Conservation (phyloP, 202 grass and related monocot species). For the Digitaria exilis region DNA sequence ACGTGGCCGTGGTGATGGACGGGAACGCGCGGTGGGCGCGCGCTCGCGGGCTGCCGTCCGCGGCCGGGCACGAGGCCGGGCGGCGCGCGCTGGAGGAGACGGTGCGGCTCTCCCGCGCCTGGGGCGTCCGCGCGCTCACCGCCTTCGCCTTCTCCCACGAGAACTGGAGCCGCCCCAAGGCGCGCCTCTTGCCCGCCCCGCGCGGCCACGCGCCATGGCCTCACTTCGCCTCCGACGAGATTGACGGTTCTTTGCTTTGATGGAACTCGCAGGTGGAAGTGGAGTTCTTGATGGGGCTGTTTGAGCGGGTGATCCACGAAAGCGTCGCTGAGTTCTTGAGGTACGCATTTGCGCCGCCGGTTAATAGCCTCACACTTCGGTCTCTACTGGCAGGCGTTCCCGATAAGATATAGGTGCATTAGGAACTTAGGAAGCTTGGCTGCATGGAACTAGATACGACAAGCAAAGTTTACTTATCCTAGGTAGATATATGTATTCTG, state of each 20-base stretch:
- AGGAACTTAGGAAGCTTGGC: not conserved
- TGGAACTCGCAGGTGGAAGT: slow-evolving; percentile 55
- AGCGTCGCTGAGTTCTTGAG: slow-evolving; percentile 47
- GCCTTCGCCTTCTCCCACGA: slow-evolving; percentile 81
- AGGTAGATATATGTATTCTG: not conserved
- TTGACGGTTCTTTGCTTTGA: slow-evolving; percentile 1
- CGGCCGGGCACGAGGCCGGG: slow-evolving; percentile 59
- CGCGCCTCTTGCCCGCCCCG: not conserved
- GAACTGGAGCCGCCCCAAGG: slow-evolving; percentile 82
- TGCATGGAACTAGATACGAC: not conserved
- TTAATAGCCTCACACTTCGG: slow-evolving; percentile 21
- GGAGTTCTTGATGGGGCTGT: slow-evolving; percentile 62
- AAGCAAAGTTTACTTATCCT: not conserved
- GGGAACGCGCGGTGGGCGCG: too few relatives aligned
- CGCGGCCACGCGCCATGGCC: not conserved
- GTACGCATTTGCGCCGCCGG: slow-evolving; percentile 11
- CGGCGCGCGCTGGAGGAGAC: slow-evolving; percentile 30
- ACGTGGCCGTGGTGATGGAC: too few relatives aligned
- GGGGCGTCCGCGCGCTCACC: slow-evolving; percentile 33
- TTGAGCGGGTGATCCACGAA: slow-evolving; percentile 54
- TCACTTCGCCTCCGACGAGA: not conserved
- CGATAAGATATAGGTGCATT: slow-evolving; percentile 34
- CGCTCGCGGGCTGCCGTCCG: not conserved
- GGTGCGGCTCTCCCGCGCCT: too few relatives aligned
- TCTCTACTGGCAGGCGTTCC: slow-evolving; percentile 8